Evolutionary conservation across 805 yeast genomes (phyloP), one percentile per base, ranked within the genome.

Genomic region (Grigorovia jiainica): DNA sequence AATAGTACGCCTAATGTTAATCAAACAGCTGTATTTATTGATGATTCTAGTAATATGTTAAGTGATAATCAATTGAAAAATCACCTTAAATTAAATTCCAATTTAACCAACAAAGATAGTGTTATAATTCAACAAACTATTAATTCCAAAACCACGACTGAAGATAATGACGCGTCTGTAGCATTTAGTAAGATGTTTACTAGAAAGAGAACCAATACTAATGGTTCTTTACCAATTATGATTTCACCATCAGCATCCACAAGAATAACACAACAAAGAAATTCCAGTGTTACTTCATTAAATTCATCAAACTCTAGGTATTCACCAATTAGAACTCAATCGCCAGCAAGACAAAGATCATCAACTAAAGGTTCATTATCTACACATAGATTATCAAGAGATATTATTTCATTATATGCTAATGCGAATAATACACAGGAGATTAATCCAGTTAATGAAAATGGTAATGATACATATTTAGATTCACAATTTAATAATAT

Each of bases 91-190:
- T 21, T 23, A 24, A 17, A 21, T 23, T 23, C 5, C 31, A 32
- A 32, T 31, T 19, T 38, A 20, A n/a, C 10, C 17, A 32, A 34
- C 24, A 25, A 45, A 33, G 32, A 36, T 40, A 24, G 42, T 39
- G 27, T 8, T 8, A 35, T 7, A 7, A 18, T 17, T 21, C 23
- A 13, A 42, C 38, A 15, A 13, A 21, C 15, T 30, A 3, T 11
- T n/a, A 6, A 13, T 18, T 11, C 23, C 9, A 27, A 15, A 23
- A 13, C 23, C 16, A 18, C 18, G 3, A 39, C 36, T 23, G 63
- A 59, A 41, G 64, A 60, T 35, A 61, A 61, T 45, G 65, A 61
- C 47, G 65, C 65, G 4, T 57, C 64, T 7, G 50, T 60, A 23
- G 65, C 64, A 42, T 61, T 61, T 36, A 58, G 58, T 40, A 61